Conservation (phyloP, 2,329 filamentous ascomycete genomes). For the Ascochyta lentis region DNA sequence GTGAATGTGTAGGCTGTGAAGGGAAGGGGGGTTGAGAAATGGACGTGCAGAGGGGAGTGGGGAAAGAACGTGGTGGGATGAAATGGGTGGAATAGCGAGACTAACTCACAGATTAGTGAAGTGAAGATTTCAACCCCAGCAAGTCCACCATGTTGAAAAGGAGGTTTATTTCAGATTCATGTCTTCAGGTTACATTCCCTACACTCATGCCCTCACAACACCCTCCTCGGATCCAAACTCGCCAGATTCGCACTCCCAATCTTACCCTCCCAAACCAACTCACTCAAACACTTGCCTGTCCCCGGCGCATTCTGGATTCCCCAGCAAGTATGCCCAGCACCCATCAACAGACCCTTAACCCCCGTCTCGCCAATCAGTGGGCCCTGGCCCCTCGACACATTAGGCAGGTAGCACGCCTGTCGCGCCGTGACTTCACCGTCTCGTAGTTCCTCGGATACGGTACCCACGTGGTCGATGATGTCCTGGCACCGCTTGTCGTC, state of each 20-base stretch:
- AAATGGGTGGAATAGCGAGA: too few species aligned
- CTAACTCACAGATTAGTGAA: too few species aligned
- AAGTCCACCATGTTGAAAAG: too few species aligned
- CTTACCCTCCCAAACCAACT: slow-evolving; percentile 55
- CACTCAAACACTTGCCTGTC: slow-evolving; percentile 62
- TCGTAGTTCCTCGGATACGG: slow-evolving; percentile 59
- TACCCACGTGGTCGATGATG: slow-evolving; percentile 77
- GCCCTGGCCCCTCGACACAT: slow-evolving; percentile 66
- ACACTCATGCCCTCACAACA: not conserved
- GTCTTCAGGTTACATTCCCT: too few species aligned
- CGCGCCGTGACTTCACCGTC: slow-evolving; percentile 67
- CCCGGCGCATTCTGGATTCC: slow-evolving; percentile 95
- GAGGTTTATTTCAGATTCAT: too few species aligned
- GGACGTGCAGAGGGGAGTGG: too few species aligned
- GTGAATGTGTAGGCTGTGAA: too few species aligned
- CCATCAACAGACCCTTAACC: slow-evolving; percentile 77
- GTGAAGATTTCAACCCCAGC: too few species aligned
- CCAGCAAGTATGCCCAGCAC: slow-evolving; percentile 95
- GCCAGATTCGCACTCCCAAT: slow-evolving; percentile 52
- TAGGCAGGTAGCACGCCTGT: slow-evolving; percentile 94
- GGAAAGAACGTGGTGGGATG: too few species aligned
- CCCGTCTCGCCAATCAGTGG: slow-evolving; percentile 81
- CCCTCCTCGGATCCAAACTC: slow-evolving; percentile 51
- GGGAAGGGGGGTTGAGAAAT: too few species aligned
- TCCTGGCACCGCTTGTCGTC: slow-evolving; percentile 83